Conservation (phyloP, 805 yeast species). For the Yamadazyma paraphyllophila region DNA sequence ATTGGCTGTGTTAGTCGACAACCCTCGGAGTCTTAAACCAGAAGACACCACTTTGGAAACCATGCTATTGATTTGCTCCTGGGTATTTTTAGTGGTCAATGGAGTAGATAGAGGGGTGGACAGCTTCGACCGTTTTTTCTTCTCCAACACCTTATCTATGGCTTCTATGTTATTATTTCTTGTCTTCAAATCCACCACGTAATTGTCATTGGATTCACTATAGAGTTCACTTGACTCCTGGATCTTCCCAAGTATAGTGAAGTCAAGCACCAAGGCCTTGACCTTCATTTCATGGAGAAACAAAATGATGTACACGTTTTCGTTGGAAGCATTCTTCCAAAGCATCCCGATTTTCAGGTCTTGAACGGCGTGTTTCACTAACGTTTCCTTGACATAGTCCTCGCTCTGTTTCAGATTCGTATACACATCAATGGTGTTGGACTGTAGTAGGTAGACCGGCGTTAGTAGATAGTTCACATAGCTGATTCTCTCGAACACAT, state of each 20-base stretch:
- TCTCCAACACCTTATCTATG: conserved; percentile 36
- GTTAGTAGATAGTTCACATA: conserved; percentile 19
- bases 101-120: conserved; percentile 14
- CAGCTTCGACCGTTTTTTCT: conserved; percentile 16
- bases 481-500: conserved; percentile 4
- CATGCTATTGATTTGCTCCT: conserved; percentile 25
- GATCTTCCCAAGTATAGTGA: conserved; percentile 3
- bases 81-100: conserved; percentile 16
- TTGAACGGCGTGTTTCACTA: conserved; percentile 11
- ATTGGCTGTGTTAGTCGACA: conserved; percentile 21
- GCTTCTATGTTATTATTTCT: conserved; percentile 17
- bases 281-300: conserved; percentile 9
- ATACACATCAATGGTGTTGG: conserved; percentile 21
- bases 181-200: conserved; percentile 10
- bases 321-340: conserved; percentile 10
- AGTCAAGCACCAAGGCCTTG: conserved; percentile 11
- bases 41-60: conserved; percentile 36
- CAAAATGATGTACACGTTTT: conserved; percentile 12
- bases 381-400: conserved; percentile 19
- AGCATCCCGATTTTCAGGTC: conserved; percentile 19
- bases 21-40: conserved; percentile 42
- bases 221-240: not conserved
- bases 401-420: conserved; percentile 17
- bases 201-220: not conserved
- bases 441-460: conserved; percentile 24